Conservation (phyloP, 306 rosid species). For the Citrullus colocynthis region DNA sequence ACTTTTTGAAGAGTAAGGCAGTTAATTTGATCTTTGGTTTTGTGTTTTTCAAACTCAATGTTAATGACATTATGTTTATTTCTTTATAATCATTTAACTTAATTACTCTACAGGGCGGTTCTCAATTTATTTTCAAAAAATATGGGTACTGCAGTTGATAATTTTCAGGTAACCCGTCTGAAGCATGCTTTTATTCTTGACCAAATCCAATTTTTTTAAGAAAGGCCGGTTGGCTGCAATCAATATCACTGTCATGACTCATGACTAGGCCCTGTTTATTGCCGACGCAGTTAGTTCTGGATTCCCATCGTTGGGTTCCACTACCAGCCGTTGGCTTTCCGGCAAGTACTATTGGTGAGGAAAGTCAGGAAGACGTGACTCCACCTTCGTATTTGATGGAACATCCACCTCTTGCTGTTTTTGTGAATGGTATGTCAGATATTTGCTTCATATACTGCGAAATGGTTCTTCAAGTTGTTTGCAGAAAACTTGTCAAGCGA, state of each 20-base stretch:
- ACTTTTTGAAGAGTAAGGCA: constrained; percentile 81
- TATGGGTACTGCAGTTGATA: constrained; percentile 81
- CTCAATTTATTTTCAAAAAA: constrained; percentile 82
- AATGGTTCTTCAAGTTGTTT: not conserved
- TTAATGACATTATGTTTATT: not conserved
- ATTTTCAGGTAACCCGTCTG: constrained; percentile 63
- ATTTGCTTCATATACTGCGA: constrained; percentile 5
- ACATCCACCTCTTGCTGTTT: constrained; percentile 99
- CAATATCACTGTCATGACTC: constrained; percentile 1
- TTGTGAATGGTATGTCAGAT: constrained; percentile 61
- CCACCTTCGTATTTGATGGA: constrained; percentile 95
- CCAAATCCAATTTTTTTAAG: not conserved
- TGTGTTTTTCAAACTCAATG: not conserved
- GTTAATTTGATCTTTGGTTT: constrained; percentile 10
- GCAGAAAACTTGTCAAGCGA: not conserved
- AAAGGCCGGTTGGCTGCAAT: not conserved
- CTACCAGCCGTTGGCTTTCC: constrained; percentile 84
- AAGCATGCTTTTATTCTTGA: not conserved
- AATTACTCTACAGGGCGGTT: constrained; percentile 65
- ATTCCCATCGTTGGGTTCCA: constrained; percentile 99
- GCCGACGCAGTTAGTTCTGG: constrained; percentile 61
- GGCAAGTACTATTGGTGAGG: constrained; percentile 41
- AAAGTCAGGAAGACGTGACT: constrained; percentile 73
- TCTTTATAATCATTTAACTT: constrained; percentile 12
- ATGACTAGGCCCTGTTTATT: not conserved